Evolutionary conservation across 2,329 filamentous ascomycete genomes (phyloP).

Genomic region (Shiraia bambusicola): DNA sequence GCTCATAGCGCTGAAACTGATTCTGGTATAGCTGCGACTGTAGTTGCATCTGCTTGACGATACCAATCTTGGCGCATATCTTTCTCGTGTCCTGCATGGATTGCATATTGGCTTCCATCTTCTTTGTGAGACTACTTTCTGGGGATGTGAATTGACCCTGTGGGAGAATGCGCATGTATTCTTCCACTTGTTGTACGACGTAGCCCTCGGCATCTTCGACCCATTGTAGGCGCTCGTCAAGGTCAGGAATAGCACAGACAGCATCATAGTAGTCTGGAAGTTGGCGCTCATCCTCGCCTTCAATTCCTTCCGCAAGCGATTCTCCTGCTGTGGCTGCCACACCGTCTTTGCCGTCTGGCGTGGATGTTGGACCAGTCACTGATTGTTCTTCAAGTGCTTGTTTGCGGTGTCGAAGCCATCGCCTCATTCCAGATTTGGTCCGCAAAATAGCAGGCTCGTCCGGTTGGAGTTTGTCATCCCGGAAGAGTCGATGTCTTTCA

Average conservation of each 20-base stretch:
- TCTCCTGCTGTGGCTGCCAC: conserved; percentile 60
- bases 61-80: conserved; percentile 90
- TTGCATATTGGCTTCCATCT: conserved; percentile 85
- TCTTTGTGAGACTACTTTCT: conserved; percentile 70
- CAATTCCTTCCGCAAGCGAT: conserved; percentile 91
- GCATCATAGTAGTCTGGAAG: conserved; percentile 95
- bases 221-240: conserved; percentile 79
- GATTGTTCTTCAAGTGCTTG: conserved; percentile 53
- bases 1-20: conserved; percentile 95
- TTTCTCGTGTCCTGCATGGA: conserved; percentile 98
- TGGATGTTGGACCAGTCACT: conserved; percentile 52
- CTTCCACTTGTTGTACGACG: conserved; percentile 82
- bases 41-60: conserved; percentile 99
- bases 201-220: conserved; percentile 85
- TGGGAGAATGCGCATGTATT: conserved; percentile 77
- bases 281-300: conserved; percentile 73
- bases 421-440: conserved; percentile 83
- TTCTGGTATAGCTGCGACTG: conserved; percentile 98
- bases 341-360: conserved; percentile 49
- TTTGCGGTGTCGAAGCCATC: conserved; percentile 78
- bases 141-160: conserved; percentile 74
- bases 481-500: conserved; percentile 83
- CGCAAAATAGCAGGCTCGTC: conserved; percentile 87
- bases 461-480: conserved; percentile 76
- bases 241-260: conserved; percentile 80